A percentile compares a stretch with the other conserved stretches of the same genome.
Conservation (phyloP, 345 rosid genomes). For the Salix dunnii region DNA sequence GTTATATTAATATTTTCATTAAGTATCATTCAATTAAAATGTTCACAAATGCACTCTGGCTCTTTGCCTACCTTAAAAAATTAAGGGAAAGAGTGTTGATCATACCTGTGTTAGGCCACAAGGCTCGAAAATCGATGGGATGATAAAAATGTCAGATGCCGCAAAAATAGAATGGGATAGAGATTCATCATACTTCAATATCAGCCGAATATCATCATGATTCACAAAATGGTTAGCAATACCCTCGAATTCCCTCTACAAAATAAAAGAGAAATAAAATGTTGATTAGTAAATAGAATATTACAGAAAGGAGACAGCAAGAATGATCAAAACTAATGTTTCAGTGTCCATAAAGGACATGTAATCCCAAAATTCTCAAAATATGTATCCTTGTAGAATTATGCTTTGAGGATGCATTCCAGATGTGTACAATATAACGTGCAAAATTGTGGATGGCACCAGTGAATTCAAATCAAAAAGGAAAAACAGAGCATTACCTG, state of each 20-base stretch:
- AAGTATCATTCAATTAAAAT: neutral
- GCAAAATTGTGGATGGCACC: neutral
- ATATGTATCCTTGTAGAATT: too few species aligned
- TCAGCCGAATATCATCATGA: slow-evolving; percentile 65
- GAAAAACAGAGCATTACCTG: slow-evolving; percentile 44
- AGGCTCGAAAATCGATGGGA: slow-evolving; percentile 97
- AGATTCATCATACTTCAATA: slow-evolving; percentile 81
- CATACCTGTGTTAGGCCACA: slow-evolving; percentile 98
- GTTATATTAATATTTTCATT: neutral
- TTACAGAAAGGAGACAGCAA: neutral
- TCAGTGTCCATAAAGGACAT: neutral
- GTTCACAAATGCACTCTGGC: neutral
- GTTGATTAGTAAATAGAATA: neutral
- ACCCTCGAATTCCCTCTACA: slow-evolving; percentile 85
- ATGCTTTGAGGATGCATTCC: too few species aligned
- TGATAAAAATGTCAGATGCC: slow-evolving; percentile 85
- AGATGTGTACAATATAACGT: too few species aligned
- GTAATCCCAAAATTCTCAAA: too few species aligned
- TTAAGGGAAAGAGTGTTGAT: neutral
- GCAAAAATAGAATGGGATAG: slow-evolving; percentile 84
- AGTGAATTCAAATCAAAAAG: neutral
- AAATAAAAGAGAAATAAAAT: slow-evolving; percentile 1
- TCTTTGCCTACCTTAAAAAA: too few species aligned
- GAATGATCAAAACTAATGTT: neutral
- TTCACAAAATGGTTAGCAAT: slow-evolving; percentile 65